phyloP scores from a whole-genome alignment of 768 basidiomycete genomes.

The Coprinopsis sp. region DNA sequence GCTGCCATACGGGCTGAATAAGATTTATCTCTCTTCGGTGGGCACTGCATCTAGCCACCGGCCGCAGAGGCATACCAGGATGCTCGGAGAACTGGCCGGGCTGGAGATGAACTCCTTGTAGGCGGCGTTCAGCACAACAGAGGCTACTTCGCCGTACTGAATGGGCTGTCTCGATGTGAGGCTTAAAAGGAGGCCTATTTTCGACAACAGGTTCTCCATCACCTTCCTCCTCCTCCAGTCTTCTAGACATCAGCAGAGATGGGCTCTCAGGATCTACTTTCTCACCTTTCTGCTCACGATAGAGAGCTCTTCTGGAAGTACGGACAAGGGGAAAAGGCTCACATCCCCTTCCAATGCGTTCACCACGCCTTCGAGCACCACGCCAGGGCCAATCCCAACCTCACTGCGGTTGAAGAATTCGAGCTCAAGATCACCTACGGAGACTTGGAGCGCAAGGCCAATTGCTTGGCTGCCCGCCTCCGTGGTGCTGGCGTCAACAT shows the following conservation, averaged over 20 bases:
- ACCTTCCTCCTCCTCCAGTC: background rate
- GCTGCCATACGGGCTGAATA: too few species aligned
- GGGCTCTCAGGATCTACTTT: constrained; percentile 1
- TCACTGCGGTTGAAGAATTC: constrained; percentile 49
- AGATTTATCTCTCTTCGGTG: too few species aligned
- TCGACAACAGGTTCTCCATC: background rate
- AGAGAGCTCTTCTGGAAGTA: constrained; percentile 39
- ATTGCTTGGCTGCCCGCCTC: constrained; percentile 41
- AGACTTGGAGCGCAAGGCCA: constrained; percentile 45
- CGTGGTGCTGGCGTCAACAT: constrained; percentile 39
- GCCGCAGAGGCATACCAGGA: too few species aligned
- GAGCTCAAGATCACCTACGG: constrained; percentile 44
- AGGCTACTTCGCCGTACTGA: too few species aligned
- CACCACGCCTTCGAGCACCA: constrained; percentile 53
- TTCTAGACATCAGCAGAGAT: background rate
- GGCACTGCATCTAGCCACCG: too few species aligned
- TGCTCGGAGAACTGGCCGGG: too few species aligned
- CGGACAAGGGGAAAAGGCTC: constrained; percentile 35
- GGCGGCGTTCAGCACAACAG: too few species aligned
- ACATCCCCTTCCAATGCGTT: constrained; percentile 42
- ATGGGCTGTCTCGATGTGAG: too few species aligned
- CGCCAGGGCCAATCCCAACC: constrained; percentile 37
- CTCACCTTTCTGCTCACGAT: constrained; percentile 34
- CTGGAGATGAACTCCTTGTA: too few species aligned
- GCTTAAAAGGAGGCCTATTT: background rate